Evolutionary conservation across 441 rosid species (phyloP).

Genomic region (Adansonia rubrostipa): DNA sequence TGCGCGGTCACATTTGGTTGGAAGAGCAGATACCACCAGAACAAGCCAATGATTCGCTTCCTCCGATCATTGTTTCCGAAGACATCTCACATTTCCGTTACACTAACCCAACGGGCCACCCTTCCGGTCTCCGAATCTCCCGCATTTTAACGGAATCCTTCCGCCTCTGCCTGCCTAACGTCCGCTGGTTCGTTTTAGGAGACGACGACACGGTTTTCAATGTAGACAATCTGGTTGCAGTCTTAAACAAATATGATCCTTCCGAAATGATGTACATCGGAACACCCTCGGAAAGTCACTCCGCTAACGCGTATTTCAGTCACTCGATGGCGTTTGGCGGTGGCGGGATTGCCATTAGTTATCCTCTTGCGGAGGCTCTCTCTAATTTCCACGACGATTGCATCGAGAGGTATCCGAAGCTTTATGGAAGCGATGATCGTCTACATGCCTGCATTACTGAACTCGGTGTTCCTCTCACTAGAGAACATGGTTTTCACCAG

Average conservation of each 20-base stretch:
- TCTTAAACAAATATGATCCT: conserved; percentile 74
- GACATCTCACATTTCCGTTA: conserved; percentile 87
- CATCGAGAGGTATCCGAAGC: conserved; percentile 73
- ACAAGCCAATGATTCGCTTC: conserved; percentile 64
- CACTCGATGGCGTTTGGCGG: conserved; percentile 95
- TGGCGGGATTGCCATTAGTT: conserved; percentile 88
- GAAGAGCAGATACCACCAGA: conserved; percentile 56
- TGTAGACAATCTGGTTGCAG: conserved; percentile 61
- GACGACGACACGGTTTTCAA: conserved; percentile 90
- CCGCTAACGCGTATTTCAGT: conserved; percentile 82
- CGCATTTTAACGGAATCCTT: conserved; percentile 73
- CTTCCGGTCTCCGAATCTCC: conserved; percentile 87
- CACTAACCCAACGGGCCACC: conserved; percentile 90
- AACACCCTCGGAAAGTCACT: conserved; percentile 82
- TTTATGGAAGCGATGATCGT: conserved; percentile 91
- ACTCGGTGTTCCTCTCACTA: conserved; percentile 80
- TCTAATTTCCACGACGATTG: conserved; percentile 70
- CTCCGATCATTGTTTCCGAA: conserved; percentile 71
- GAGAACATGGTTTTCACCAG: conserved; percentile 76
- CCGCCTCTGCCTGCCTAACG: conserved; percentile 61
- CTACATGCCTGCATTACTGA: conserved; percentile 91
- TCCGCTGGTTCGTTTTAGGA: conserved; percentile 83
- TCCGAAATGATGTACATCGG: conserved; percentile 82
- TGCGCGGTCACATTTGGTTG: conserved; percentile 88
- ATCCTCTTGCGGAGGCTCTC: conserved; percentile 73